These are phyloP conservation scores for Apiospora phragmitis DNA, from an alignment of 2,329 filamentous ascomycete genomes.

Conservation along the genomic window DNA sequence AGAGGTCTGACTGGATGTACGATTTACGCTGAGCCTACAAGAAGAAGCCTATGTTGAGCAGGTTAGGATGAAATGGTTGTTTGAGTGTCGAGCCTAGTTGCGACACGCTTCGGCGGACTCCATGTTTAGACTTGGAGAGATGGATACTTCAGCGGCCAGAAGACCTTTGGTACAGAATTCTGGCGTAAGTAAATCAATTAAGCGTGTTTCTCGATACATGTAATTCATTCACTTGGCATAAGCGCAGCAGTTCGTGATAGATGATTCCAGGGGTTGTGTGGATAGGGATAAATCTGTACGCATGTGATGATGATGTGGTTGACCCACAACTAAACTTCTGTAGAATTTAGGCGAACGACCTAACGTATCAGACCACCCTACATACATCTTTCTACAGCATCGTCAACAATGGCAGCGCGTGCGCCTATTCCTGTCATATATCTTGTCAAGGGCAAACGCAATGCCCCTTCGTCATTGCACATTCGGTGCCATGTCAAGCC, in stretches of 20 bases:
- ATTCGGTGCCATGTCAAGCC: slow-evolving; percentile 69
- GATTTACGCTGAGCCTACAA: not conserved
- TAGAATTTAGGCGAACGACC: not conserved
- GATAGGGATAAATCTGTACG: not conserved
- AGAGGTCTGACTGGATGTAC: too few species aligned
- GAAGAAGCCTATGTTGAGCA: not conserved
- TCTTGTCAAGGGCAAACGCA: slow-evolving; percentile 43
- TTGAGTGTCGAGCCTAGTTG: not conserved
- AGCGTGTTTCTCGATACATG: not conserved
- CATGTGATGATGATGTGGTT: too few species aligned
- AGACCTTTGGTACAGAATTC: not conserved
- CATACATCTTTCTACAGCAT: not conserved
- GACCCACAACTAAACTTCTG: not conserved
- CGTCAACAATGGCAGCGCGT: slow-evolving; percentile 35
- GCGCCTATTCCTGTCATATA: slow-evolving; percentile 52
- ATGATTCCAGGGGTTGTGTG: too few species aligned
- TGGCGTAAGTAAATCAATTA: not conserved
- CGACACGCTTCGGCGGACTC: not conserved
- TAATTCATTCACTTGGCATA: too few species aligned
- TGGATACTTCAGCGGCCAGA: not conserved
- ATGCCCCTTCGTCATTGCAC: slow-evolving; percentile 46
- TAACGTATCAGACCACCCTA: not conserved
- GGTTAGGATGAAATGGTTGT: not conserved
- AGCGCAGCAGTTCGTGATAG: too few species aligned
- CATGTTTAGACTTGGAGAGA: not conserved